Conservation (phyloP, 192 early-diverging fungal genomes). For the Linnemannia elongata region DNA sequence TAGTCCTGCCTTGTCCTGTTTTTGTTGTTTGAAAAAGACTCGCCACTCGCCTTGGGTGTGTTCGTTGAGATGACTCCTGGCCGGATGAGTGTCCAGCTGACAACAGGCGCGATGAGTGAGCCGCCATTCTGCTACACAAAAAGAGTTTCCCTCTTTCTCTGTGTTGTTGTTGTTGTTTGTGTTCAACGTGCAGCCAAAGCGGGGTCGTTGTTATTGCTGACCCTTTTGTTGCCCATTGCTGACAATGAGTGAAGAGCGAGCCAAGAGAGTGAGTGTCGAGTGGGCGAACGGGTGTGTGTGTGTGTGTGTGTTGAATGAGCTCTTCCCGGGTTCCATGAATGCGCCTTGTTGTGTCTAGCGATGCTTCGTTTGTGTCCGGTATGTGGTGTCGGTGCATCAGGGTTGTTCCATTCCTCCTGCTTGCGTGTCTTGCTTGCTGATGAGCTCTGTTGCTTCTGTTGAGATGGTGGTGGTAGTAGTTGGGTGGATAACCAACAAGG, state of each 20-base stretch:
- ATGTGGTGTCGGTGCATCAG: neutral
- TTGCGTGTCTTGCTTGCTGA: neutral
- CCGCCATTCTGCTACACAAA: neutral
- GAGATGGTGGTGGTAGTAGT: too few species aligned
- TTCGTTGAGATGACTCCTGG: neutral
- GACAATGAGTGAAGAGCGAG: neutral
- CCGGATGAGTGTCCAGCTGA: neutral
- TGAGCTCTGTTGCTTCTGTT: neutral
- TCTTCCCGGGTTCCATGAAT: neutral
- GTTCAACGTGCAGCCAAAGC: neutral
- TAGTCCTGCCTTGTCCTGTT: neutral
- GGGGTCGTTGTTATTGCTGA: neutral
- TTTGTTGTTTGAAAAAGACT: neutral
- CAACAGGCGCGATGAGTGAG: neutral
- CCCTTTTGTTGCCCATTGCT: neutral
- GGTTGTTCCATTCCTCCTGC: neutral
- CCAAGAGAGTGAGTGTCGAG: neutral
- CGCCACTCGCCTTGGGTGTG: neutral
- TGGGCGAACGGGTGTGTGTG: neutral
- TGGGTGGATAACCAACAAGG: neutral
- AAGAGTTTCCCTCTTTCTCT: neutral
- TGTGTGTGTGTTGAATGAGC: slow-evolving; percentile 1
- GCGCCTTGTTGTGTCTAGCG: neutral
- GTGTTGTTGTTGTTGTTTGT: neutral
- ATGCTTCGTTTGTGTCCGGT: neutral